phyloP scores from a whole-genome alignment of 495 filamentous ascomycete species.

The Bathelium albidoporum region DNA sequence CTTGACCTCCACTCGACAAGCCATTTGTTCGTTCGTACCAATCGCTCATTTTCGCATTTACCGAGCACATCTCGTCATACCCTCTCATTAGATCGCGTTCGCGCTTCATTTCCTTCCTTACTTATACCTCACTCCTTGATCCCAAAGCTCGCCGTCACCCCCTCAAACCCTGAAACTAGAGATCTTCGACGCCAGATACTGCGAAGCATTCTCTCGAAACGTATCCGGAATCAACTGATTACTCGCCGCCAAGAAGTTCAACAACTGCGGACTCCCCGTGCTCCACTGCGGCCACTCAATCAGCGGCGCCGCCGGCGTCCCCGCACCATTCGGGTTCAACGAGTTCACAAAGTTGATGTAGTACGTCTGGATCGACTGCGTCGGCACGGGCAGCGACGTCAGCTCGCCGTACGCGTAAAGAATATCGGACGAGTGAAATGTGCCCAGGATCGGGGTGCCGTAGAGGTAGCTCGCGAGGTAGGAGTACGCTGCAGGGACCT shows the following conservation, averaged over 20 bases:
- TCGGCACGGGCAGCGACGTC: background rate
- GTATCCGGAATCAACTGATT: background rate
- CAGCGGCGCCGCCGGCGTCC: constrained; percentile 8
- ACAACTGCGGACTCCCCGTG: background rate
- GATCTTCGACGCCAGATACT: background rate
- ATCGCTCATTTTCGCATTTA: too few relatives aligned
- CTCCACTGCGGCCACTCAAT: constrained; percentile 14
- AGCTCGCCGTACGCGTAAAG: background rate
- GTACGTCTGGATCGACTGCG: constrained; percentile 7
- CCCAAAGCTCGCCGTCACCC: background rate
- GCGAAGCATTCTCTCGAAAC: background rate
- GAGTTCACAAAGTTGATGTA: constrained; percentile 9
- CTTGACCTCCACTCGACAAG: too few relatives aligned
- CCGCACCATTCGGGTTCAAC: constrained; percentile 6
- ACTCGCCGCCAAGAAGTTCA: constrained; percentile 4
- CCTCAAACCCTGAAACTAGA: background rate
- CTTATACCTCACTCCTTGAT: background rate
- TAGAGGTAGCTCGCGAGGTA: constrained; percentile 59
- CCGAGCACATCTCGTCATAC: background rate
- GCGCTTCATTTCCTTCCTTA: background rate
- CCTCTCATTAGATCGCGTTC: background rate
- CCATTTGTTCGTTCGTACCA: too few relatives aligned
- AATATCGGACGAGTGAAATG: constrained; percentile 58
- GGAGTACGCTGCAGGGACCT: constrained; percentile 55
- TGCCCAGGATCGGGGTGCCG: constrained; percentile 59